A percentile compares a stretch with the other conserved stretches of the same genome.
These are phyloP conservation scores for Plectosphaerella plurivora DNA, from an alignment of 2,329 filamentous ascomycete genomes.

Conservation along the genomic window DNA sequence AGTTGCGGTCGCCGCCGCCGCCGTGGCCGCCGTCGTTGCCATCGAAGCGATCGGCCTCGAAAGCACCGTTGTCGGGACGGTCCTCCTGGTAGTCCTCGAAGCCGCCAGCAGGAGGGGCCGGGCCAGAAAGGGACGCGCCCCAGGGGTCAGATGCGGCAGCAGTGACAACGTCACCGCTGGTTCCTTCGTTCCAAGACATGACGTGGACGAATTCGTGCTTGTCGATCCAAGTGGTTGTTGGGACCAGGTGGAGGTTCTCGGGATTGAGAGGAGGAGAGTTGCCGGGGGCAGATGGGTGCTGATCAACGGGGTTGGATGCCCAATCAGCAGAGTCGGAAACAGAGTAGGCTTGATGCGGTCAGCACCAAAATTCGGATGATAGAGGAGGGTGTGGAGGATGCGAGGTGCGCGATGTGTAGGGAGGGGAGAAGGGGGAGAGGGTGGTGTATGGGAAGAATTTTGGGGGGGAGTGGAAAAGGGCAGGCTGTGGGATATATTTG, in stretches of 20 bases:
- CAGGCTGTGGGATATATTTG: not conserved
- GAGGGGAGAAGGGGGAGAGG: too few species aligned
- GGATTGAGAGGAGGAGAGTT: too few species aligned
- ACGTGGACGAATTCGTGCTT: not conserved
- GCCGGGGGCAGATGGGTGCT: too few species aligned
- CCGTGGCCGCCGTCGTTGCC: constrained; percentile 32
- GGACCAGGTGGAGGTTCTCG: too few species aligned
- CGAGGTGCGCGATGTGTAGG: too few species aligned
- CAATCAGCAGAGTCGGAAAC: too few species aligned
- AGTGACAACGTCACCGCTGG: constrained; percentile 2
- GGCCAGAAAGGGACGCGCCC: constrained; percentile 6
- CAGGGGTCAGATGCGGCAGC: constrained; percentile 6
- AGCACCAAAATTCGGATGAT: too few species aligned
- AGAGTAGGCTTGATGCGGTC: too few species aligned
- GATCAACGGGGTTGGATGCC: too few species aligned
- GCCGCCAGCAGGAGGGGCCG: not conserved
- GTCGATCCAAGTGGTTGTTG: too few species aligned
- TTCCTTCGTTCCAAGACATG: not conserved
- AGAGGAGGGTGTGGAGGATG: too few species aligned
- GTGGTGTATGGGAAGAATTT: too few species aligned
- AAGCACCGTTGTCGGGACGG: constrained; percentile 4
- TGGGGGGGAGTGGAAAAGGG: not conserved
- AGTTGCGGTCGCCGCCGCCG: constrained; percentile 24
- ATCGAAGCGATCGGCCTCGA: constrained; percentile 17
- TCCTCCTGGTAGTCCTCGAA: not conserved